Evolutionary conservation across 1,139 yeast genomes (phyloP), one percentile per base, ranked within the genome.

Genomic region (Tardiomyces depauwii): DNA sequence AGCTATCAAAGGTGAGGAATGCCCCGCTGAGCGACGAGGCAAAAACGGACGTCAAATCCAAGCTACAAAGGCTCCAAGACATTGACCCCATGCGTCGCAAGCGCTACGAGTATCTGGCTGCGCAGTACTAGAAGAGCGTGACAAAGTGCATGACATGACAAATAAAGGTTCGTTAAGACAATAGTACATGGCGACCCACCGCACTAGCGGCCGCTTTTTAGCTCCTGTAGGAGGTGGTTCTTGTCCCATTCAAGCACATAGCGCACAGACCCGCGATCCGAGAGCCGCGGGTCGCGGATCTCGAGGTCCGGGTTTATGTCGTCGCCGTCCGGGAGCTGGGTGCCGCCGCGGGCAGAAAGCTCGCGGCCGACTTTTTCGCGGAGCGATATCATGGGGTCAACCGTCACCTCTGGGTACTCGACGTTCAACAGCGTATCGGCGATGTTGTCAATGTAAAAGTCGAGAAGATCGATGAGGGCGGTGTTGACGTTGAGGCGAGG

Each of bases 31-130:
- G 32, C 21, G 45, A 60, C 3, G 64, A 67, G 0, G 55, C 58
- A 12, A 59, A 62, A 21, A 49, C 63, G 0, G 48, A 56, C 7
- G 49, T 46, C 2, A 56, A 58, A n/a, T 49, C 49, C 7, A 49
- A 58, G 23, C 63, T 82, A 39, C 53, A 65, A 3, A 72, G 62
- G 44, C 68, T 89, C 51, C 65, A 73, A 2, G 64, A 68, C 42
- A 67, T 76, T 14, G 97, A 89, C 62, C 91, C 95, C 0, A 65
- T 82, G 60, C 71, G 96, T 48, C 70, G 64, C 51, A 77, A 79
- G 32, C 70, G 84, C 53, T 86, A 86, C 53, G 48, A 64, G 41
- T 77, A 73, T 52, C 55, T 60, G 5, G n/a, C 36, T 13, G 43
- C 42, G 49, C 30, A 44, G 38, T n/a, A 14, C 12, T 33, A 36